Percentiles rank a stretch among this genome's conserved stretches.
phyloP scores from a whole-genome alignment of 2,329 filamentous ascomycete species.

The Eurotiales sp. region DNA sequence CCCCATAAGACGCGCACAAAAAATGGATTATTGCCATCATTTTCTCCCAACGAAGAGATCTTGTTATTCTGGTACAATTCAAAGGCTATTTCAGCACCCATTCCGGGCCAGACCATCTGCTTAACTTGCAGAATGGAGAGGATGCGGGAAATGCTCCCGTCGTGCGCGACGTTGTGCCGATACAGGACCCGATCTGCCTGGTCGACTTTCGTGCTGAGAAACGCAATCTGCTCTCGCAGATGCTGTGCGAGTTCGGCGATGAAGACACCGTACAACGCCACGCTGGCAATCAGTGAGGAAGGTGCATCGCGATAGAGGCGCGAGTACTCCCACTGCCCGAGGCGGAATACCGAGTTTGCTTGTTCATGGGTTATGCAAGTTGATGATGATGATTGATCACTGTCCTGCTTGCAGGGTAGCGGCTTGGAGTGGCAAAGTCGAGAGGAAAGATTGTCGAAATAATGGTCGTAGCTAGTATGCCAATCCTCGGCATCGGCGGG shows the following conservation, averaged over 20 bases:
- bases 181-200: constrained; percentile 49
- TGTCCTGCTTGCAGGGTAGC: constrained; percentile 61
- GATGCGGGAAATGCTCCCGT: constrained; percentile 66
- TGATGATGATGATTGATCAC: constrained; percentile 21
- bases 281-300: constrained; percentile 59
- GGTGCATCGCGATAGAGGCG: constrained; percentile 69
- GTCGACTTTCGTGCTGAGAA: constrained; percentile 22
- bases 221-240: constrained; percentile 51
- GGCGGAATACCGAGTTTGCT: constrained; percentile 67
- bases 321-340: constrained; percentile 78
- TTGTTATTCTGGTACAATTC: constrained; percentile 60
- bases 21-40: constrained; percentile 28
- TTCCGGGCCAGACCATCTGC: constrained; percentile 78
- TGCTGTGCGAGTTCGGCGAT: constrained; percentile 67
- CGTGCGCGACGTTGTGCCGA: constrained; percentile 75
- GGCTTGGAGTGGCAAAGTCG: constrained; percentile 72
- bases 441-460: constrained; percentile 79
- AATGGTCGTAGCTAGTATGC: constrained; percentile 69
- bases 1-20: constrained; percentile 69
- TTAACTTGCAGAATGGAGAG: constrained; percentile 69
- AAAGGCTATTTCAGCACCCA: constrained; percentile 75
- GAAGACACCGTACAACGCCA: constrained; percentile 66
- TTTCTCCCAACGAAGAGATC: no score
- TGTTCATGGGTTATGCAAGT: constrained; percentile 60
- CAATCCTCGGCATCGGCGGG: constrained; percentile 55